A percentile compares a stretch with the other conserved stretches of the same genome.
phyloP scores from a whole-genome alignment of 75 land plant genomes.

The Isoetes taiwanensis region DNA sequence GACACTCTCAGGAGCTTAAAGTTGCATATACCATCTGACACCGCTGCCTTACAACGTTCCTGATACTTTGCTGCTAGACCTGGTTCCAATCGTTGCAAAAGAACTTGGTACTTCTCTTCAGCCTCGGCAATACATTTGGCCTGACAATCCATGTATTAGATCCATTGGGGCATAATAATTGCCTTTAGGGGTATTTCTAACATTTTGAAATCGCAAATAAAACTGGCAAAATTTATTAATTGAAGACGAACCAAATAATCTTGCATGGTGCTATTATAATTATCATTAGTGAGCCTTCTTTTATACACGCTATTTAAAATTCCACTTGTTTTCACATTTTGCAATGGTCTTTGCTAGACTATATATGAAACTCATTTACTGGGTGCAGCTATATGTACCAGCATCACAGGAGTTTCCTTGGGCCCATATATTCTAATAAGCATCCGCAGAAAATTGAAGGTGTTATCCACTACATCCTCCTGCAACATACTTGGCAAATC shows the following conservation, averaged over 20 bases:
- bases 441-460: constrained; percentile 85
- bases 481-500: too few relatives aligned
- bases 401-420: constrained; percentile 37
- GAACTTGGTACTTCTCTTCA: constrained; percentile 43
- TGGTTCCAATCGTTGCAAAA: constrained; percentile 46
- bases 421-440: constrained; percentile 58
- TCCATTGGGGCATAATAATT: not conserved
- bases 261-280: too few relatives aligned
- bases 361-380: too few relatives aligned
- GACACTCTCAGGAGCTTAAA: too few relatives aligned
- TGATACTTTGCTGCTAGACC: constrained; percentile 34
- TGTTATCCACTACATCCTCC: constrained; percentile 82
- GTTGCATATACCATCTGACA: constrained; percentile 58
- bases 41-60: constrained; percentile 77
- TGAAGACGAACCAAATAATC: too few relatives aligned
- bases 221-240: not conserved
- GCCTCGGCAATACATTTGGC: constrained; percentile 57
- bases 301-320: too few relatives aligned
- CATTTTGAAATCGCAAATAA: not conserved
- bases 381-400: constrained; percentile 29
- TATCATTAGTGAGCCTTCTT: too few relatives aligned
- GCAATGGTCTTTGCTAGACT: too few relatives aligned
- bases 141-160: constrained; percentile 16
- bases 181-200: not conserved
- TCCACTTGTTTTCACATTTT: too few relatives aligned